Evolutionary conservation across 768 basidiomycete species (phyloP).

Genomic region (Ramaria sp.): DNA sequence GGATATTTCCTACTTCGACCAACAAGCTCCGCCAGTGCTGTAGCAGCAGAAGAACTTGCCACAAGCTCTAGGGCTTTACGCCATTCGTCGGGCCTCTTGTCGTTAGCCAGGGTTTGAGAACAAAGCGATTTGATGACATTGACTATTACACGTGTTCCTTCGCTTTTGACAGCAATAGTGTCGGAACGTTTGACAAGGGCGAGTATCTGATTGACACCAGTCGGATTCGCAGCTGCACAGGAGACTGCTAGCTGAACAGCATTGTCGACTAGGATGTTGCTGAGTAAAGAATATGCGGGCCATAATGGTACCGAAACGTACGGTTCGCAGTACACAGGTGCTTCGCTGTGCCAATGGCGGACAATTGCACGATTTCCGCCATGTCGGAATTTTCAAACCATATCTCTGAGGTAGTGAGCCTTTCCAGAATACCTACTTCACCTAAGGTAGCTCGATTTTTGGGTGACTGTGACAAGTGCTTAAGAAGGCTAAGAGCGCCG

Average conservation of each 20-base stretch:
- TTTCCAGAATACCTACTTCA: conserved; percentile 50
- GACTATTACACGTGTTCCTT: conserved; percentile 82
- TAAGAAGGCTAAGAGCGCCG: conserved; percentile 75
- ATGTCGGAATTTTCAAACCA: conserved; percentile 72
- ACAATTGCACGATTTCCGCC: conserved; percentile 78
- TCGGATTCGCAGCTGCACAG: conserved; percentile 21
- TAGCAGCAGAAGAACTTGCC: conserved; percentile 42
- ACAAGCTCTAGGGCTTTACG: conserved; percentile 43
- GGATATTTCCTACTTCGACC: conserved; percentile 72
- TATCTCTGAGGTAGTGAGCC: conserved; percentile 49
- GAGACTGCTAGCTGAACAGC: conserved; percentile 43
- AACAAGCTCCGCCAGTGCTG: conserved; percentile 59
- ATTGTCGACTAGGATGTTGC: conserved; percentile 30
- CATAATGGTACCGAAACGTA: conserved; percentile 27
- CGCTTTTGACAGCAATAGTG: conserved; percentile 73
- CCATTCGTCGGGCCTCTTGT: conserved; percentile 35
- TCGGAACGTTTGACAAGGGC: conserved; percentile 71
- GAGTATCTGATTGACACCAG: conserved; percentile 59
- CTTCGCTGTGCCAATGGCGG: conserved; percentile 81
- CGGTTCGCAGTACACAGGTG: conserved; percentile 74
- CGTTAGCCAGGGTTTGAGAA: conserved; percentile 32
- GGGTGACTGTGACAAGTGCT: conserved; percentile 65
- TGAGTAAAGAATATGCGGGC: conserved; percentile 16
- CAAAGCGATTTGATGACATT: conserved; percentile 76
- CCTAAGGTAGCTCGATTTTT: conserved; percentile 50